Percentiles rank a stretch among this genome's conserved stretches.
These are phyloP conservation scores for Parachlorella kessleri DNA, from an alignment of 139 green algal genomes.

Conservation along the genomic window DNA sequence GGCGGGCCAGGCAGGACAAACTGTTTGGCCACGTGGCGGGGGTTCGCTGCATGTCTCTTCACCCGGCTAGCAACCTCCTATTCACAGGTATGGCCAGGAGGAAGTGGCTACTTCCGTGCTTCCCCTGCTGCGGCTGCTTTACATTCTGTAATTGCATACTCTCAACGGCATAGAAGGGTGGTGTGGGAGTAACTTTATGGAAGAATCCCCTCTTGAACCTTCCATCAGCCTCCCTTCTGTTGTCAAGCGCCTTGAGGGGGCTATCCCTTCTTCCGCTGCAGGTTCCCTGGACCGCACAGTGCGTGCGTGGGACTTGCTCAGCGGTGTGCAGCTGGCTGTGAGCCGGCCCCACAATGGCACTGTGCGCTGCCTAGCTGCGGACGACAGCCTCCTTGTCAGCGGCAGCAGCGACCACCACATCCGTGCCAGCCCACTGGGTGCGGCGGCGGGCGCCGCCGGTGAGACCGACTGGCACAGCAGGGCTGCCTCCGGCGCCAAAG, in stretches of 20 bases:
- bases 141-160: not conserved
- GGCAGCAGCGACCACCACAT: conserved; percentile 53
- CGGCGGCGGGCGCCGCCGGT: too few relatives aligned
- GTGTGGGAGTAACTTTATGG: not conserved
- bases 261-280: conserved; percentile 27
- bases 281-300: conserved; percentile 70
- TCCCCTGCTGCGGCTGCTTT: not conserved
- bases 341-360: conserved; percentile 57
- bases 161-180: too few relatives aligned
- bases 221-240: not conserved
- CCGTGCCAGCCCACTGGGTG: conserved; percentile 29
- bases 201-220: not conserved
- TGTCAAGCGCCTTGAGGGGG: not conserved
- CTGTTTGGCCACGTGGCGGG: conserved; percentile 53
- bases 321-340: conserved; percentile 52
- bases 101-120: not conserved
- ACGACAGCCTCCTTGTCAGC: conserved; percentile 39
- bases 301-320: conserved; percentile 64
- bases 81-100: conserved; percentile 48
- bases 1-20: conserved; percentile 49
- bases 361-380: conserved; percentile 63
- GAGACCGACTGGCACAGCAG: too few relatives aligned
- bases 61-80: conserved; percentile 51
- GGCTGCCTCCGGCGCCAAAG: too few relatives aligned
- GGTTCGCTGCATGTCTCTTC: conserved; percentile 51